These are phyloP conservation scores for Tolypocladium ophioglossoides DNA, from an alignment of 2,329 filamentous ascomycete genomes.

Conservation along the genomic window DNA sequence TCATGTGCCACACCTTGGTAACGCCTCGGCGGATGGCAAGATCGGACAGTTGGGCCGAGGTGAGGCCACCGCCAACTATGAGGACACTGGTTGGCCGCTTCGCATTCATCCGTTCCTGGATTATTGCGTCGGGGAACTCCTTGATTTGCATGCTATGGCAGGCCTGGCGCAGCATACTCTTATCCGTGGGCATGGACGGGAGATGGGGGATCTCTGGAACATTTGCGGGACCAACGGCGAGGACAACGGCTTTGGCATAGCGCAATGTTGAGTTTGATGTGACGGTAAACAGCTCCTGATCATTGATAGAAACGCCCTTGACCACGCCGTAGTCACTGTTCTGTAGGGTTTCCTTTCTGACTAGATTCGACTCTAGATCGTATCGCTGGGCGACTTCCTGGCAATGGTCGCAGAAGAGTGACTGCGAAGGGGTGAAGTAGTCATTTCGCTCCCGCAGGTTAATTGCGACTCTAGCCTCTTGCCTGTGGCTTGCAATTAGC, in stretches of 20 bases:
- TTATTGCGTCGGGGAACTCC: conserved; percentile 41
- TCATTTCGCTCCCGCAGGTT: conserved; percentile 59
- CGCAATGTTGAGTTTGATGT: conserved; percentile 41
- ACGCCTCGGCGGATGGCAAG: conserved; percentile 55
- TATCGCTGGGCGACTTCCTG: conserved; percentile 46
- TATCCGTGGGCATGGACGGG: conserved; percentile 18
- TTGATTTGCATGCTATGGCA: conserved; percentile 57
- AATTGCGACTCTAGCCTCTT: conserved; percentile 39
- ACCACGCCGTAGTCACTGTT: conserved; percentile 50
- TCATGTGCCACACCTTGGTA: conserved; percentile 57
- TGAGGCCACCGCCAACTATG: conserved; percentile 65
- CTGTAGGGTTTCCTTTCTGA: conserved; percentile 48
- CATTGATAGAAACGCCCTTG: conserved; percentile 29
- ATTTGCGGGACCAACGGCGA: conserved; percentile 62
- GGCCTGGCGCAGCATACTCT: conserved; percentile 25
- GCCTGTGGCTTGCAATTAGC: conserved; percentile 14
- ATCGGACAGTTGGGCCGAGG: conserved; percentile 63
- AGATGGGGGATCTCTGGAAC: conserved; percentile 36
- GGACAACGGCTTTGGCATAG: conserved; percentile 52
- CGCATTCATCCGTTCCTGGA: conserved; percentile 41
- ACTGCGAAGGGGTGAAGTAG: conserved; percentile 54
- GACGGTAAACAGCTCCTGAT: conserved; percentile 54
- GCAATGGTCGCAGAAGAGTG: conserved; percentile 54
- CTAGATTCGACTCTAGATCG: conserved; percentile 30
- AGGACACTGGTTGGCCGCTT: conserved; percentile 49